Conservation (phyloP, 2,329 filamentous ascomycete genomes). For the Paracoccidioides brasiliensis region DNA sequence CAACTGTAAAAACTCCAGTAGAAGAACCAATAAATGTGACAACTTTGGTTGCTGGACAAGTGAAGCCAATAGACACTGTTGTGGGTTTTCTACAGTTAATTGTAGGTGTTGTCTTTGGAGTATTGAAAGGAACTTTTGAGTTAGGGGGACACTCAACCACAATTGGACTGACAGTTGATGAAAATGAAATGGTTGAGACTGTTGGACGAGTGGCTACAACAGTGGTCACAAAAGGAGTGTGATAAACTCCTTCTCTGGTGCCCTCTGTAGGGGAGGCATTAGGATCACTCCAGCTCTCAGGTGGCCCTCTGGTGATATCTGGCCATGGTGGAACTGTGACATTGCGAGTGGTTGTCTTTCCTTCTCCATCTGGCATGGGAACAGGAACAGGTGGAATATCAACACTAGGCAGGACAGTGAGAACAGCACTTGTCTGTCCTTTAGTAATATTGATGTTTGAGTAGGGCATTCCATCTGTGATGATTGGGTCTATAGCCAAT, state of each 20-base stretch:
- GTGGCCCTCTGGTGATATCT: conserved; percentile 1
- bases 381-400: neutral
- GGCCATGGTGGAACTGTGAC: conserved; percentile 3
- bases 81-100: neutral
- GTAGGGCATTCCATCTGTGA: conserved; percentile 1
- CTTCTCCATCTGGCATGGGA: neutral
- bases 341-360: neutral
- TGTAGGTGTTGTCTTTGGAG: conserved; percentile 1
- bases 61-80: neutral
- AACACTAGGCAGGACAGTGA: neutral
- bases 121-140: conserved; percentile 1
- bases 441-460: conserved; percentile 1
- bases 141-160: neutral
- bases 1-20: neutral
- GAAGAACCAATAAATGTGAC: conserved; percentile 1
- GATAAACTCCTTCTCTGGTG: neutral
- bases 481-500: neutral
- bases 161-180: conserved; percentile 2
- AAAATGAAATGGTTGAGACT: neutral
- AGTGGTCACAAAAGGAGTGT: neutral
- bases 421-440: neutral
- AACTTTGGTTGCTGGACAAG: conserved; percentile 2
- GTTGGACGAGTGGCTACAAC: neutral
- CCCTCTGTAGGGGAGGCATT: neutral
- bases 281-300: neutral